Evolutionary conservation across 2,329 filamentous ascomycete genomes (phyloP).

Genomic region (Aspergillus latus): DNA sequence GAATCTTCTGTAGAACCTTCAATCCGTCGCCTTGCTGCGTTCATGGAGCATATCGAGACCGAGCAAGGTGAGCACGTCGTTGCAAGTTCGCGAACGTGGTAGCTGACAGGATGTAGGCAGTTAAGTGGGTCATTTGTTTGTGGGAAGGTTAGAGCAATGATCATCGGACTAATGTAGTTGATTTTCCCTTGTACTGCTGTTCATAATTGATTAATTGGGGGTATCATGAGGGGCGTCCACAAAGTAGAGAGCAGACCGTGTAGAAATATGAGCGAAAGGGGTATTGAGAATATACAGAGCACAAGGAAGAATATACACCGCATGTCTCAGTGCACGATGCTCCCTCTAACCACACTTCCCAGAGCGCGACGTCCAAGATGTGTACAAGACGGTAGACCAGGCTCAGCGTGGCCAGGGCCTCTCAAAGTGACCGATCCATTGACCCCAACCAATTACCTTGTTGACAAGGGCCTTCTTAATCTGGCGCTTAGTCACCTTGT

Average conservation of each 20-base stretch:
- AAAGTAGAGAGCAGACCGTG: not conserved
- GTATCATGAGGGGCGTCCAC: not conserved
- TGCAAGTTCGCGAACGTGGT: not conserved
- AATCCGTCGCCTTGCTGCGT: slow-evolving; percentile 22
- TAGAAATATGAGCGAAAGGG: not conserved
- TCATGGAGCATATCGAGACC: slow-evolving; percentile 28
- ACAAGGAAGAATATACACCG: not conserved
- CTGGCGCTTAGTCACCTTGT: slow-evolving; percentile 27
- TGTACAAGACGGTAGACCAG: not conserved
- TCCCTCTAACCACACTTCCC: not conserved
- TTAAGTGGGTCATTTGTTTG: not conserved
- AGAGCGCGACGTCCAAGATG: not conserved
- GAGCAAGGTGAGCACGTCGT: slow-evolving; percentile 14
- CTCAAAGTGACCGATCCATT: slow-evolving; percentile 35
- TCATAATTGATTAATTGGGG: not conserved
- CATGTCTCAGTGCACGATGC: not conserved
- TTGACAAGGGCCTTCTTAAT: slow-evolving; percentile 29
- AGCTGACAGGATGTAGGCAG: slow-evolving; percentile 1
- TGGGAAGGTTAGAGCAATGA: not conserved
- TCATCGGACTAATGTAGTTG: not conserved
- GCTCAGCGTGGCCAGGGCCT: slow-evolving; percentile 23
- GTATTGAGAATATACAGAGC: not conserved
- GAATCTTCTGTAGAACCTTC: slow-evolving; percentile 25
- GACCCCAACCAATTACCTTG: slow-evolving; percentile 34
- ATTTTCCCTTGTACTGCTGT: not conserved